phyloP scores from a whole-genome alignment of 106 monocot species.

The Dendrobium officinale region DNA sequence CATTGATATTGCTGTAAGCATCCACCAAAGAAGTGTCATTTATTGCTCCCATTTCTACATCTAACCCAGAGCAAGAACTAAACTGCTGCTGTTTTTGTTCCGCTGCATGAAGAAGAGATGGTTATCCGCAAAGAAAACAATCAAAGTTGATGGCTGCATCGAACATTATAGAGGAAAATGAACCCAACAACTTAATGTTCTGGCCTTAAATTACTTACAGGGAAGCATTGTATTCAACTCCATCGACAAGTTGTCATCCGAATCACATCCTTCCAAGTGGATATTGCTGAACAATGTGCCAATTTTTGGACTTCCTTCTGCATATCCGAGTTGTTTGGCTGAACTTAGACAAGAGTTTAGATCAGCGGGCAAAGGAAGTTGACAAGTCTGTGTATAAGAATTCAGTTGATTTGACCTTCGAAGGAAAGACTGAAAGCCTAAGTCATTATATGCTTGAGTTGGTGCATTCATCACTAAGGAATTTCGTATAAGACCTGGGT shows the following conservation, averaged over 20 bases:
- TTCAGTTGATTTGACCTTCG: constrained; percentile 1
- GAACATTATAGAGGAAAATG: not conserved
- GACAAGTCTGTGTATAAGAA: not conserved
- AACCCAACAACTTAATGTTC: not conserved
- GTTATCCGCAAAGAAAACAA: not conserved
- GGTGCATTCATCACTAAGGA: not conserved
- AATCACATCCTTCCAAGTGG: not conserved
- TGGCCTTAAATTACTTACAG: not conserved
- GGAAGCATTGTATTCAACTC: not conserved
- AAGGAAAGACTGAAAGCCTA: not conserved
- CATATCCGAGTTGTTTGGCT: not conserved
- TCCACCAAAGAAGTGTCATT: not conserved
- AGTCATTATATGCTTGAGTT: not conserved
- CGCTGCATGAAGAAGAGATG: not conserved
- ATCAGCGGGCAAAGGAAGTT: not conserved
- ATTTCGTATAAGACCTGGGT: not conserved
- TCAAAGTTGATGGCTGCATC: not conserved
- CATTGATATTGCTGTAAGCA: not conserved
- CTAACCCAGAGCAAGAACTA: not conserved
- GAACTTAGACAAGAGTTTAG: not conserved
- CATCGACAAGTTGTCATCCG: not conserved
- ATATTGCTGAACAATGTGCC: not conserved
- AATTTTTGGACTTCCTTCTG: not conserved
- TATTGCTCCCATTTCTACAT: not conserved
- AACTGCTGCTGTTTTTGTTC: constrained; percentile 3